Base-by-base conservation (phyloP, 1,139 yeast species). In the Zygosaccharomyces sapae region DNA sequence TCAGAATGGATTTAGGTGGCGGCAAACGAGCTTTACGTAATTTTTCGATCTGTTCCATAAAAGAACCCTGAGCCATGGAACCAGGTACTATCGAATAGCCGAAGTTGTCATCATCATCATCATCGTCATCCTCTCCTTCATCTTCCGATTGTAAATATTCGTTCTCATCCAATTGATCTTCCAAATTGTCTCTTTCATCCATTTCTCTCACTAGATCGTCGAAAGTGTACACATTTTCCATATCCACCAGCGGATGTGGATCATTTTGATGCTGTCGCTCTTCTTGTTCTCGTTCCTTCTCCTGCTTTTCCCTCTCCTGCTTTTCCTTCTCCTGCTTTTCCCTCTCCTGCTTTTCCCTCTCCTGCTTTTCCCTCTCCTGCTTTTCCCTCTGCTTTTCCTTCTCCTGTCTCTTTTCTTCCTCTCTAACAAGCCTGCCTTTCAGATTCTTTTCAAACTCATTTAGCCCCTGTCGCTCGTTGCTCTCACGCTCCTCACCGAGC, bases 171-270 rank as follows among this genome's bases (percentile, higher is more conserved):
- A 68, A 73, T 9, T 70, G 74, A 43, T 72, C 73, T 7, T 68
- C 71, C 33, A 59, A 60, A n/a, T 60, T 60, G 19, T 64, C 69
- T 13, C 64, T 70, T 4, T 66, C 70, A 20, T 68, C 68, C 46
- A 66, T 43, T 37, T 61, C 60, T 31, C 55, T 49, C 1, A 65
- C 66, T 27, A 65, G 45, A 45, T 63, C 68, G 7, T 59, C 68
- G 50, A 65, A 62, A 1, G 67, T 59, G 44, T 65, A 65, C 33
- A 83, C 70, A 49, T 82, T 85, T 5, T 77, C 74, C 0, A 76
- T 71, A 48, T 69, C 73, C 7, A 81, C 34, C 70, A 4, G 75
- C 13, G 43, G 18, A 6, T 13, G 38, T 69, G 30, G 76, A 65
- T 22, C 46, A n/a, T n/a, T n/a, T n/a, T n/a, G n/a, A 44, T 4